Conservation (phyloP, 73 alveolate genomes). For the Symbiodinium pilosum region DNA sequence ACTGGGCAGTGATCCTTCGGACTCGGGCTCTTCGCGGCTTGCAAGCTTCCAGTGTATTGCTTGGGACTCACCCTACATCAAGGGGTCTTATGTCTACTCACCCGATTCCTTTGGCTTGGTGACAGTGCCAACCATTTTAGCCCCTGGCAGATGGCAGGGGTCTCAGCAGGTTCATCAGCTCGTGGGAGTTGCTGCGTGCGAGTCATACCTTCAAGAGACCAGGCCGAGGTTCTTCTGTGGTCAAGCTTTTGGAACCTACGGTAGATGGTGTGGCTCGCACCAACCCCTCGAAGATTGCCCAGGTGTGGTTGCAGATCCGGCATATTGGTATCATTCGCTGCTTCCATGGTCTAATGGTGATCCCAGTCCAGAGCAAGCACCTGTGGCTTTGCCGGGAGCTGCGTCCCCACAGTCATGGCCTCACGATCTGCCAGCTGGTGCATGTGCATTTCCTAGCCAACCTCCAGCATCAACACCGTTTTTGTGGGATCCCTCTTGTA, state of each 20-base stretch:
- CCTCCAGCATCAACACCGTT: slow-evolving; percentile 22
- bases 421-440: not conserved
- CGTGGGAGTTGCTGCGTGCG: not conserved
- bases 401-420: too few species aligned
- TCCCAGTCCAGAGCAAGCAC: not conserved
- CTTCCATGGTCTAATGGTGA: not conserved
- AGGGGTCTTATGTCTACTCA: slow-evolving; percentile 37
- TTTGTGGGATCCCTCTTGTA: slow-evolving; percentile 11
- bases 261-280: slow-evolving; percentile 26
- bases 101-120: slow-evolving; percentile 19
- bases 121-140: not conserved
- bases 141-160: slow-evolving; percentile 17
- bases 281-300: not conserved
- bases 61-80: slow-evolving; percentile 49
- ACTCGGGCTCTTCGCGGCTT: not conserved
- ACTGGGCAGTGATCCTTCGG: not conserved
- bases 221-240: slow-evolving; percentile 37
- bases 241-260: slow-evolving; percentile 28
- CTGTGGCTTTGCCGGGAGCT: not conserved
- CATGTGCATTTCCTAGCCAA: not conserved
- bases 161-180: not conserved
- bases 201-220: not conserved
- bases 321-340: not conserved
- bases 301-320: not conserved
- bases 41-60: not conserved